Evolutionary conservation across 2,329 filamentous ascomycete genomes (phyloP), one percentile per base, ranked within the genome.

Genomic region (Malbranchea zuffiana): DNA sequence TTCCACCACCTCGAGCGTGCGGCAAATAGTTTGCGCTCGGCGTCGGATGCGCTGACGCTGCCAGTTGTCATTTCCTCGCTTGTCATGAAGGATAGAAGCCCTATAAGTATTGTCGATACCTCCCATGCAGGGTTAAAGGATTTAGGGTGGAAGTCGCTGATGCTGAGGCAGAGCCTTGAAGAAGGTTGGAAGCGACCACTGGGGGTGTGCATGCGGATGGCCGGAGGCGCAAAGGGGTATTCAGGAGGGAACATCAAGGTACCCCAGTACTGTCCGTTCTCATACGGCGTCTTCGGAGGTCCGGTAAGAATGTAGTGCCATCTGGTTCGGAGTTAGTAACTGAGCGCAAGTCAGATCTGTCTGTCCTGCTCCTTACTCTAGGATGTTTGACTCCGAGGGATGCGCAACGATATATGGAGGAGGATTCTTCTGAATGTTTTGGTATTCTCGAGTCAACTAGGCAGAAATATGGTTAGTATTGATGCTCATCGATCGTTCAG

Each of bases 41-140:
- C 67, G 33, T 83, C 74, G 0, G 75, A 80, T 12, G 79, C 83
- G 4, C 80, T 79, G 19, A 98, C 75, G 19, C 80, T 87, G 2
- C 90, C 90, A 0, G 90, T 96, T 0, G 90, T 98, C 82, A 96
- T 95, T 66, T 98, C 90, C 55, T 98, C 88, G 47, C 83, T 85
- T 2, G 88, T 96, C 90, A 98, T 98, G 63, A 98, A 98, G 25
- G 82, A 92, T 44, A 96, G 68, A 18, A 98, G 73, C 6, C 90
- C 90, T 38, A 93, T 92, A 11, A 98, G 68, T 46, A 98, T 98
- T 0, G 90, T 98, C 37, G 82, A 88, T 5, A 98, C 90, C 55
- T 94, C 88, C 90, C 90, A 98, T 1, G 90, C 87, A 2, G 90
- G 90, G 58, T 98, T 98, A 69, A 96, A 98, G 18, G 82, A 88